These are phyloP conservation scores for Scalesia atractyloides DNA, from an alignment of 129 eudicot genomes.

Conservation along the genomic window DNA sequence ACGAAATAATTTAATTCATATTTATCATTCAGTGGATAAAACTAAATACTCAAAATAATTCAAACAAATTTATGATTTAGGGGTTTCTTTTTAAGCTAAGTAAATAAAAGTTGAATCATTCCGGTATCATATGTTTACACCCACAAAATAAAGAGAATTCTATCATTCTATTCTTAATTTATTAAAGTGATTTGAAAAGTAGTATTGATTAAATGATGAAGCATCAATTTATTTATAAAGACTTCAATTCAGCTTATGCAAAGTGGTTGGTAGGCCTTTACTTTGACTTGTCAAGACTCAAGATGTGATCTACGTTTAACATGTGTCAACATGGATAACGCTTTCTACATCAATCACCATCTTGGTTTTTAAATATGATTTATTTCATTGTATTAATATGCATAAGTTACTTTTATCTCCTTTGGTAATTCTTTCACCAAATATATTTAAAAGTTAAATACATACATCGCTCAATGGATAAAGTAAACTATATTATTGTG, in stretches of 20 bases:
- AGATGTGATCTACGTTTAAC: constrained; percentile 22
- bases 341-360: constrained; percentile 9
- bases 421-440: background rate
- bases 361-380: background rate
- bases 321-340: constrained; percentile 11
- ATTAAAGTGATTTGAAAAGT: background rate
- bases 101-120: no score
- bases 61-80: no score
- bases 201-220: background rate
- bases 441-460: background rate
- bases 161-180: background rate
- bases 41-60: no score
- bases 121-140: no score
- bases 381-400: background rate
- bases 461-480: no score
- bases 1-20: background rate
- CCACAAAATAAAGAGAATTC: no score
- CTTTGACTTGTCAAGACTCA: constrained; percentile 28
- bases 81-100: no score
- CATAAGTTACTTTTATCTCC: no score
- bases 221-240: background rate
- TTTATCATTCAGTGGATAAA: no score
- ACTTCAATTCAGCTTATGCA: background rate
- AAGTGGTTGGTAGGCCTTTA: constrained; percentile 14
- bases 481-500: no score